Percentiles rank a stretch among this genome's conserved stretches.
phyloP scores from a whole-genome alignment of 2,329 filamentous ascomycete genomes.

The Berkeleyomyces rouxiae region DNA sequence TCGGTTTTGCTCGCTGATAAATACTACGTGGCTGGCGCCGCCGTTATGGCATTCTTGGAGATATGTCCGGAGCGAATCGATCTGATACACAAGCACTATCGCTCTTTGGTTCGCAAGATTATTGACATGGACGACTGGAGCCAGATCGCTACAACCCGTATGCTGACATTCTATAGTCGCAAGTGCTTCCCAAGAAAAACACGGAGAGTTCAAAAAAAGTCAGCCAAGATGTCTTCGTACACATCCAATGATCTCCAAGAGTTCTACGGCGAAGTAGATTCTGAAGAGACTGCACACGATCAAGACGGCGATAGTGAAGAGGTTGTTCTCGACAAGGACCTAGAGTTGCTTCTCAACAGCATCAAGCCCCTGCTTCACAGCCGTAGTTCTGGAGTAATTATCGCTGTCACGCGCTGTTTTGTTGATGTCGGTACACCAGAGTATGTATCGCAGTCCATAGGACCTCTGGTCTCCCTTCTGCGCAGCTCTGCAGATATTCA shows the following conservation, averaged over 20 bases:
- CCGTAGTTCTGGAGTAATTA: constrained; percentile 80
- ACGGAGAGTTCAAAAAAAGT: constrained; percentile 27
- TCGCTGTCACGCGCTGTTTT: constrained; percentile 74
- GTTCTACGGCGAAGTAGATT: constrained; percentile 58
- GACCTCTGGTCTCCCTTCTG: constrained; percentile 72
- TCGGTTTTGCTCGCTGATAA: constrained; percentile 66
- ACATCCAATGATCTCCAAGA: constrained; percentile 37
- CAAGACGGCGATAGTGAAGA: constrained; percentile 33
- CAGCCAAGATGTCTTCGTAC: constrained; percentile 21
- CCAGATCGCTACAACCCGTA: constrained; percentile 63
- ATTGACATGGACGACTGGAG: constrained; percentile 99
- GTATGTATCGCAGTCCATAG: constrained; percentile 59
- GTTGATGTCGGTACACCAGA: constrained; percentile 66
- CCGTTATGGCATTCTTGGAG: constrained; percentile 75
- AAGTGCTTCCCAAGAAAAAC: constrained; percentile 68
- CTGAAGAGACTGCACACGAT: constrained; percentile 23
- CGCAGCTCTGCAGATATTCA: constrained; percentile 76
- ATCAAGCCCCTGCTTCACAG: constrained; percentile 79
- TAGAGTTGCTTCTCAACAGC: constrained; percentile 61
- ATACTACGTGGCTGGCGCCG: constrained; percentile 91
- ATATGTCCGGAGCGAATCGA: constrained; percentile 78
- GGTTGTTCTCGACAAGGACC: constrained; percentile 59
- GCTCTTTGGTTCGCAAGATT: constrained; percentile 67
- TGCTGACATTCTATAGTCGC: constrained; percentile 73
- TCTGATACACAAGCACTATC: constrained; percentile 80